phyloP scores from a whole-genome alignment of 345 rosid genomes.

The Tarenaya hassleriana region DNA sequence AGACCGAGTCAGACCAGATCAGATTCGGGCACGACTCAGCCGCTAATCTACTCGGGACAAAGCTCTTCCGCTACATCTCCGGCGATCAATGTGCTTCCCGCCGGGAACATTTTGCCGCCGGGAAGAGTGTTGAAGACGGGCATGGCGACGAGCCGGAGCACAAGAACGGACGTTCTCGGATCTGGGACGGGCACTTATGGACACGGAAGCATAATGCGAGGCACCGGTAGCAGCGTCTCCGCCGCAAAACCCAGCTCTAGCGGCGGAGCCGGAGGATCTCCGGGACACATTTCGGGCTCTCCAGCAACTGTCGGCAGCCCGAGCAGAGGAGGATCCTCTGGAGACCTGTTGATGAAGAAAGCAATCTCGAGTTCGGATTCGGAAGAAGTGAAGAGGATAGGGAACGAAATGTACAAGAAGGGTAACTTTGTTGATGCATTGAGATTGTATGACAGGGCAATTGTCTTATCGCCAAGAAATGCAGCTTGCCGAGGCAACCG shows the following conservation, averaged over 20 bases:
- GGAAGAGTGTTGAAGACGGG: conserved; percentile 70
- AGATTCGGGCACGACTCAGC: conserved; percentile 37
- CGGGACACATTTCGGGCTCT: conserved; percentile 4
- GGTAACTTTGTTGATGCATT: conserved; percentile 75
- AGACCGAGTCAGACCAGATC: conserved; percentile 41
- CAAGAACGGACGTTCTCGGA: conserved; percentile 62
- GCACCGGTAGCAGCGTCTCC: conserved; percentile 18
- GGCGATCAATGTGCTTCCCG: conserved; percentile 49
- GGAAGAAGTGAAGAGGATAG: conserved; percentile 65
- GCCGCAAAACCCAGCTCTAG: neutral
- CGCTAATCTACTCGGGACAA: conserved; percentile 42
- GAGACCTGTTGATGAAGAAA: conserved; percentile 16
- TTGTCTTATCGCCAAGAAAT: conserved; percentile 55
- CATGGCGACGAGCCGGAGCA: conserved; percentile 38
- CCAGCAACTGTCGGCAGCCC: conserved; percentile 3
- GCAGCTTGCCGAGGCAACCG: conserved; percentile 72
- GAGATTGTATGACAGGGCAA: conserved; percentile 73
- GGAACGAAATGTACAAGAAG: conserved; percentile 74
- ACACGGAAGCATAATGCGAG: conserved; percentile 82
- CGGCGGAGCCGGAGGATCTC: conserved; percentile 13
- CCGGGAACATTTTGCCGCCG: conserved; percentile 81
- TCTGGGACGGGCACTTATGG: conserved; percentile 79
- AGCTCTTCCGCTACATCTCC: conserved; percentile 48
- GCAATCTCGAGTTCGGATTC: conserved; percentile 33
- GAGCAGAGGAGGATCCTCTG: neutral